Percentiles rank a stretch among this genome's conserved stretches.
Evolutionary conservation across 2,329 filamentous ascomycete species (phyloP).

Genomic region (Hypoxylon sp.): DNA sequence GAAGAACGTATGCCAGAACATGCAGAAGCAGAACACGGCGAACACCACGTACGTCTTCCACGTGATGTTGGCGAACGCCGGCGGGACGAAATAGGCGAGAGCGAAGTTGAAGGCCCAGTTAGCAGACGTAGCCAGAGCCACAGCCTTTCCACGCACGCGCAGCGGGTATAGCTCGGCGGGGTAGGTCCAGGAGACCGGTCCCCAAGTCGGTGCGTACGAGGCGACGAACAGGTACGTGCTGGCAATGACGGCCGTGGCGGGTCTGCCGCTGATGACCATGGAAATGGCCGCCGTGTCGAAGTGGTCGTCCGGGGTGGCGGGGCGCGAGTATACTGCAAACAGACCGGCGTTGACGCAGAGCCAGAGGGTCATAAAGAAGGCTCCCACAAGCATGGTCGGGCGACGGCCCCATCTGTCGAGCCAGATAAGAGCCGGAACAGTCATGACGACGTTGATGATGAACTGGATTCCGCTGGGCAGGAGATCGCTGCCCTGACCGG

Average conservation of each 20-base stretch:
- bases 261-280: constrained; percentile 55
- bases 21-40: constrained; percentile 58
- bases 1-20: constrained; percentile 61
- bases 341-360: constrained; percentile 57
- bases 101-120: constrained; percentile 62
- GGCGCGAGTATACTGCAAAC: constrained; percentile 53
- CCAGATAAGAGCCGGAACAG: constrained; percentile 76
- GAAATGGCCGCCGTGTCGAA: constrained; percentile 54
- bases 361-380: constrained; percentile 67
- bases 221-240: constrained; percentile 72
- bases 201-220: constrained; percentile 56
- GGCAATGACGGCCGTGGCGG: constrained; percentile 67
- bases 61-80: constrained; percentile 54
- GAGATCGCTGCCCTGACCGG: constrained; percentile 67
- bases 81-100: constrained; percentile 57
- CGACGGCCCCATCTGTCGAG: constrained; percentile 81
- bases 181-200: constrained; percentile 54
- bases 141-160: constrained; percentile 60
- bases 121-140: constrained; percentile 59
- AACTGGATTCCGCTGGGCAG: constrained; percentile 75
- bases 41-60: constrained; percentile 63
- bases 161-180: constrained; percentile 57
- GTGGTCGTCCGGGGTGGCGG: constrained; percentile 42
- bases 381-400: constrained; percentile 69
- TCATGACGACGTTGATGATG: constrained; percentile 83